Base-by-base conservation (phyloP, 2,329 filamentous ascomycete genomes). In the Calonectria henricotiae region DNA sequence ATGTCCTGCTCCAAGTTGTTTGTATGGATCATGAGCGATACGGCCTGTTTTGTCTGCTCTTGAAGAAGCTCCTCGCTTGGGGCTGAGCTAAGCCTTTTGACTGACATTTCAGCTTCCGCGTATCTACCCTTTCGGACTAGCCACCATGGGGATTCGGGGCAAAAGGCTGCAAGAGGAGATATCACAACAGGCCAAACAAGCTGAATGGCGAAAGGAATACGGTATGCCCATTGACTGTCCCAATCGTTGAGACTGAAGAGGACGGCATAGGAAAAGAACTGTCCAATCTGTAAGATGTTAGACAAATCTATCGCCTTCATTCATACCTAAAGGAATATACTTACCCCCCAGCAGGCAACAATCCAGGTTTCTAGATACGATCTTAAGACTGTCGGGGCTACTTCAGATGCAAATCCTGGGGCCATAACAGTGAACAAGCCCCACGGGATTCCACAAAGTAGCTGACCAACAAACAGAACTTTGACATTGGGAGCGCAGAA, bases 361-460 rank as follows among this genome's bases (percentile, higher is more conserved):
- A 58, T 43, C 39, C 54, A 65, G 2, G 62, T 65, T 0, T 82
- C 83, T 4, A 86, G 74, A 46, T 84, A 84, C 6, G 78, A 68
- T 11, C 83, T 78, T 2, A 85, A 78, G 0, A 75, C 67, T 1
- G 73, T 55, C 1, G 83, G 79, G 39, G 72, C 73, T 2, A 79
- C 73, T 51, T 85, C 84, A 0, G 83, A 83, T 0, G 85, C 84
- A 68, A 87, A 87, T 0, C 83, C 80, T 0, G 83, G 80, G 0
- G 80, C 80, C 41, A 85, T 77, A 0, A 83, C 84, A 43, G 82
- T 80, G 70, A 86, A 82, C 8, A 80, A 73, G 2, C 81, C 81
- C 77, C 82, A 85, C 0, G 83, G 82, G 23, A 86, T 65, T 68
- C 81, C 81, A 37, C 81, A 83, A 6, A 88, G 75, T 43, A 87